These are phyloP conservation scores for Carex pumila DNA, from an alignment of 176 grass and related monocot genomes.

Conservation along the genomic window DNA sequence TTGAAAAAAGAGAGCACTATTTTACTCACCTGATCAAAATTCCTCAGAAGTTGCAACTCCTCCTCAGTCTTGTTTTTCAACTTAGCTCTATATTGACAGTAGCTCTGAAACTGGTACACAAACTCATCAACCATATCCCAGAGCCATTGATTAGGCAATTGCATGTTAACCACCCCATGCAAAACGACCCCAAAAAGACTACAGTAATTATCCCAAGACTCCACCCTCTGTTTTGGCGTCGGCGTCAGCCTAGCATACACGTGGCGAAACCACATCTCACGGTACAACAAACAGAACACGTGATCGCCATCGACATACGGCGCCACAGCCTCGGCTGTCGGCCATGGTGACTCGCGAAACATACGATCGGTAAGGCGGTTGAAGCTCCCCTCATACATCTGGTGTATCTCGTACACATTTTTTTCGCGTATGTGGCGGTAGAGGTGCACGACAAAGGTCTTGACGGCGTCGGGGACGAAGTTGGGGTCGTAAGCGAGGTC, in stretches of 20 bases:
- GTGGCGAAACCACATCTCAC: slow-evolving; percentile 98
- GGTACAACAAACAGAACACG: slow-evolving; percentile 93
- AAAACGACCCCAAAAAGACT: slow-evolving; percentile 86
- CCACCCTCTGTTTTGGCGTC: slow-evolving; percentile 58
- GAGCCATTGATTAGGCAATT: slow-evolving; percentile 97
- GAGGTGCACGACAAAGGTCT: slow-evolving; percentile 89
- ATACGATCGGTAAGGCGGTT: slow-evolving; percentile 86
- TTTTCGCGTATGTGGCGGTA: slow-evolving; percentile 98
- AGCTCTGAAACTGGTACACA: slow-evolving; percentile 98
- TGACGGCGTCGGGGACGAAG: slow-evolving; percentile 93
- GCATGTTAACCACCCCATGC: slow-evolving; percentile 97
- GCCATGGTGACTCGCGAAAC: slow-evolving; percentile 89
- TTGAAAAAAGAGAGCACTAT: not conserved
- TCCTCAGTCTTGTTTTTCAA: slow-evolving; percentile 80
- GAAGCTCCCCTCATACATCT: slow-evolving; percentile 99
- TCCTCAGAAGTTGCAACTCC: slow-evolving; percentile 74
- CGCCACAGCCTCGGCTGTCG: slow-evolving; percentile 54
- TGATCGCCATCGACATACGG: slow-evolving; percentile 92
- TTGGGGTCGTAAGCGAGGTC: slow-evolving; percentile 63
- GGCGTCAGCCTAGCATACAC: slow-evolving; percentile 69
- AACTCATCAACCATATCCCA: slow-evolving; percentile 99
- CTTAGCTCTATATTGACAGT: slow-evolving; percentile 90
- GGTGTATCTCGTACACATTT: slow-evolving; percentile 99
- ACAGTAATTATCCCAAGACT: slow-evolving; percentile 97
- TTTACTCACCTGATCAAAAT: slow-evolving; percentile 53